Evolutionary conservation across 2,329 filamentous ascomycete genomes (phyloP).

Genomic region (Sarocladium brachiariae): DNA sequence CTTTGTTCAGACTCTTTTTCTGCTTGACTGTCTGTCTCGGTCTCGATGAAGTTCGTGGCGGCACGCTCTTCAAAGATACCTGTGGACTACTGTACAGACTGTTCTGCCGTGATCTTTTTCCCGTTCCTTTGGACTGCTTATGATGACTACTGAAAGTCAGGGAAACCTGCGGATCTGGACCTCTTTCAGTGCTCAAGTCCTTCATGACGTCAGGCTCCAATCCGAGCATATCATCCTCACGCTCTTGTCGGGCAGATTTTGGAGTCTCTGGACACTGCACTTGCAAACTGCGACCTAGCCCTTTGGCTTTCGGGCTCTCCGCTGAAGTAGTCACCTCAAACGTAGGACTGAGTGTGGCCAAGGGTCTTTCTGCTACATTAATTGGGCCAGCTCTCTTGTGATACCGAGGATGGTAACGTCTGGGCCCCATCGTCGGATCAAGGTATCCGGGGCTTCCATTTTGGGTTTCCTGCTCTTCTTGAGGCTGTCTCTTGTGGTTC

Average conservation of each 20-base stretch:
- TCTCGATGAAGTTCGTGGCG: constrained; percentile 23
- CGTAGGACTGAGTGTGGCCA: constrained; percentile 23
- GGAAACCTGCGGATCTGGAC: no score
- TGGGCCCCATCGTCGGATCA: constrained; percentile 23
- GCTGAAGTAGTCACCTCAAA: constrained; percentile 19
- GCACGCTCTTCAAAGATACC: constrained; percentile 18
- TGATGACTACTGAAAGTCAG: no score
- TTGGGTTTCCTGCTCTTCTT: not conserved
- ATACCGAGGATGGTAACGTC: constrained; percentile 17
- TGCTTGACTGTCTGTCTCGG: constrained; percentile 1
- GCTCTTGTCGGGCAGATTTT: not conserved
- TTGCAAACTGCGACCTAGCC: not conserved
- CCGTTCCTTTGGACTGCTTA: no score
- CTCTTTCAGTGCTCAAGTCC: not conserved
- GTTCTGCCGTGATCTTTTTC: no score
- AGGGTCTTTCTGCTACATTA: constrained; percentile 16
- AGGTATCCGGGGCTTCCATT: constrained; percentile 29
- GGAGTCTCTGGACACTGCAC: not conserved
- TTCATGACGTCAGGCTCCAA: not conserved
- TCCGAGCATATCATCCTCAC: not conserved
- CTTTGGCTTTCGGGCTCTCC: not conserved
- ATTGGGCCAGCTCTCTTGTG: constrained; percentile 17
- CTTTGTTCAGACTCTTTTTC: no score
- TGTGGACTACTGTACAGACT: constrained; percentile 11
- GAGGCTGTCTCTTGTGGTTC: constrained; percentile 17